These are phyloP conservation scores for Gossypium armourianum DNA, from an alignment of 441 rosid genomes.

Conservation along the genomic window DNA sequence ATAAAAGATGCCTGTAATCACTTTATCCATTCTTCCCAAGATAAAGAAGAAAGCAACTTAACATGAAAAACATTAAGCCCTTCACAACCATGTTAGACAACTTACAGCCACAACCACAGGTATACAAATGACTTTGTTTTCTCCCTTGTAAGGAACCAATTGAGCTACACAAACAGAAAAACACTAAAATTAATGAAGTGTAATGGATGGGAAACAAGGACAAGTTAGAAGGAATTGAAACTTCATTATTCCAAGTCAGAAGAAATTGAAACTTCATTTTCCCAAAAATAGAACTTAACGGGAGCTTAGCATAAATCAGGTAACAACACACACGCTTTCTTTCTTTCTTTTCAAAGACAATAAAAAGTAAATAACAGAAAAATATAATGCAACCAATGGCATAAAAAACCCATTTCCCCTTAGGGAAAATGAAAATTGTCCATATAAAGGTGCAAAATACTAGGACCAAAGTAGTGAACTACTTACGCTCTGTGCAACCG, in stretches of 20 bases:
- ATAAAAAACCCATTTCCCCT: neutral
- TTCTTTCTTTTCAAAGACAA: neutral
- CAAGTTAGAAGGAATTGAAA: neutral
- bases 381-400: neutral
- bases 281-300: neutral
- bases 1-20: neutral
- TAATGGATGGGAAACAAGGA: neutral
- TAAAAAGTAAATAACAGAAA: neutral
- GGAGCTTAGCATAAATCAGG: neutral
- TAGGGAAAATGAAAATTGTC: neutral
- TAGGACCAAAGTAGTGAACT: slow-evolving; percentile 3
- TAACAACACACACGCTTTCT: neutral
- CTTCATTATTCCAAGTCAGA: neutral
- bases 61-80: neutral
- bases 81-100: slow-evolving; percentile 8
- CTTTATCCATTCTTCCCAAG: neutral
- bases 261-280: neutral
- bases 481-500: slow-evolving; percentile 87
- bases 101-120: slow-evolving; percentile 89
- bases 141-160: slow-evolving; percentile 46
- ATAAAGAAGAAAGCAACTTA: neutral
- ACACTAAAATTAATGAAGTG: neutral
- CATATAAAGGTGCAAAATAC: neutral
- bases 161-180: slow-evolving; percentile 57
- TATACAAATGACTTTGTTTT: slow-evolving; percentile 39